A percentile compares a stretch with the other conserved stretches of the same genome.
These are phyloP conservation scores for Sechiopsis laciniata DNA, from an alignment of 306 rosid genomes.

Conservation along the genomic window DNA sequence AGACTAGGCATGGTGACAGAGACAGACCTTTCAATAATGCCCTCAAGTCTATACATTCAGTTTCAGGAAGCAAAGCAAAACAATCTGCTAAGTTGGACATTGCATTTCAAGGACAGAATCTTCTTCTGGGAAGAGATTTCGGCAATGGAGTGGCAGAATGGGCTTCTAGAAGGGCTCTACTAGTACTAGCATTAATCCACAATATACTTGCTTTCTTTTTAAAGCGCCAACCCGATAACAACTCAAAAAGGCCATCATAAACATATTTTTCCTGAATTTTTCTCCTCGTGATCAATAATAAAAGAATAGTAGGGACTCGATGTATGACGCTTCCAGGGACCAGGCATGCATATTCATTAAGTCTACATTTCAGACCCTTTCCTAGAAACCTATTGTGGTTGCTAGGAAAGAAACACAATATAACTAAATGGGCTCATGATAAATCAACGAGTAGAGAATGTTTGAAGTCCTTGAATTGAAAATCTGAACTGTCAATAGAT, in stretches of 20 bases:
- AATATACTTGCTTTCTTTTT: too few species aligned
- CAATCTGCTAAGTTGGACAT: too few species aligned
- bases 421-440: too few species aligned
- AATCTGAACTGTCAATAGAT: background rate
- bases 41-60: background rate
- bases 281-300: background rate
- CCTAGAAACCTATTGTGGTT: background rate
- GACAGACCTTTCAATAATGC: slow-evolving; percentile 3
- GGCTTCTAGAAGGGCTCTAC: background rate
- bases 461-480: slow-evolving; percentile 3
- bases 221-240: too few species aligned
- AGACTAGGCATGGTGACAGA: background rate
- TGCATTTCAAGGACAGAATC: background rate
- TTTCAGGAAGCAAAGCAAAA: background rate
- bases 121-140: background rate
- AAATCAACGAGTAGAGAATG: too few species aligned
- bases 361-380: background rate
- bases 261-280: background rate
- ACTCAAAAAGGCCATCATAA: too few species aligned
- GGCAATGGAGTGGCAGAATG: slow-evolving; percentile 2
- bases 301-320: background rate
- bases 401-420: background rate
- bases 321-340: background rate
- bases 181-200: too few species aligned
- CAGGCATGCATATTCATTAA: background rate